phyloP scores from a whole-genome alignment of 805 yeast species.

The Debaryomyces castellii region DNA sequence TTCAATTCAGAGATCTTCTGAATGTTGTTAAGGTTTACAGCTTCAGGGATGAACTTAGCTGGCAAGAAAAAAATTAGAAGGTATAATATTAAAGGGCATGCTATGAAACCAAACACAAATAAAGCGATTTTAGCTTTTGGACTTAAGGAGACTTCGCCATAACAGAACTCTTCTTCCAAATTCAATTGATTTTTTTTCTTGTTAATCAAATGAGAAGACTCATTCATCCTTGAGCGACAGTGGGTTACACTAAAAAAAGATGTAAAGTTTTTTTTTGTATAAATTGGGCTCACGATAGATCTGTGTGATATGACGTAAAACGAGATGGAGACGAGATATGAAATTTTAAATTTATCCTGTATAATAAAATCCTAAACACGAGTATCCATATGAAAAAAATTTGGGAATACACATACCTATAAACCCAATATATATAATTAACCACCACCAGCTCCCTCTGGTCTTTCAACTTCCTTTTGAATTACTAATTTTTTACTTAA shows the following conservation, averaged over 20 bases:
- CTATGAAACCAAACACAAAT: slow-evolving; percentile 11
- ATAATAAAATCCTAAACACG: background rate
- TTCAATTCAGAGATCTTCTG: slow-evolving; percentile 21
- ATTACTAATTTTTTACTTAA: slow-evolving; percentile 61
- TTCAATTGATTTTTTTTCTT: background rate
- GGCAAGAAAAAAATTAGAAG: slow-evolving; percentile 36
- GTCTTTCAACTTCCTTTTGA: slow-evolving; percentile 56
- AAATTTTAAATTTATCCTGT: background rate
- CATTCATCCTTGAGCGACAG: slow-evolving; percentile 11
- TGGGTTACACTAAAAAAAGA: background rate
- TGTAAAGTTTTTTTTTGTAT: background rate
- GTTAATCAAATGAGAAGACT: slow-evolving; percentile 12
- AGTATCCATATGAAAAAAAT: too few relatives aligned
- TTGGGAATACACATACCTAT: too few relatives aligned
- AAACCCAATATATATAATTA: slow-evolving; percentile 10
- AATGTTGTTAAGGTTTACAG: slow-evolving; percentile 24
- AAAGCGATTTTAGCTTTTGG: slow-evolving; percentile 13
- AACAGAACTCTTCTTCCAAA: slow-evolving; percentile 6
- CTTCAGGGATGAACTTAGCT: slow-evolving; percentile 31
- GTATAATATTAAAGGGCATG: slow-evolving; percentile 19
- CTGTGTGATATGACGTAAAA: background rate
- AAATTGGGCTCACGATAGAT: background rate
- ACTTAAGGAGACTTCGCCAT: slow-evolving; percentile 11
- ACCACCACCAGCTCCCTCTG: slow-evolving; percentile 48
- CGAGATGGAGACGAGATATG: background rate